phyloP scores from a whole-genome alignment of 2,329 filamentous ascomycete genomes.

The Conoideocrella luteorostrata region DNA sequence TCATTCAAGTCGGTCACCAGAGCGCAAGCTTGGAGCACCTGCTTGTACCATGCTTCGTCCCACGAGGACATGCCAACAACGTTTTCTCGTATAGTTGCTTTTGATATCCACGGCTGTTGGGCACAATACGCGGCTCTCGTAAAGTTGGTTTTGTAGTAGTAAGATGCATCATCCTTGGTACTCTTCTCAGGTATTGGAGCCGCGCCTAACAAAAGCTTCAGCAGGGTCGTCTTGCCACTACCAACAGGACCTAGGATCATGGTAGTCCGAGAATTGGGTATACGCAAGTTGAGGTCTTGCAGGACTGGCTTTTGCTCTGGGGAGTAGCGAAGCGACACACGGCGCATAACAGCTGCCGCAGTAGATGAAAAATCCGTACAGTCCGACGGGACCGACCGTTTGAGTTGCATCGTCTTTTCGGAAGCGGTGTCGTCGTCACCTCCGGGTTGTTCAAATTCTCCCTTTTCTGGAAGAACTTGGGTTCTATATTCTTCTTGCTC shows the following conservation, averaged over 20 bases:
- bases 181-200: conserved; percentile 10
- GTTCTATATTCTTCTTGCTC: conserved; percentile 12
- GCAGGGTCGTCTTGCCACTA: conserved; percentile 16
- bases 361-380: no score
- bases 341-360: no score
- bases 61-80: conserved; percentile 14
- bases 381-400: no score
- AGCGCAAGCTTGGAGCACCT: conserved; percentile 13
- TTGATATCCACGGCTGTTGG: conserved; percentile 17
- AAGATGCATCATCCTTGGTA: no score
- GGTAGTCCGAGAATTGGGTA: conserved; percentile 10
- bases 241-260: conserved; percentile 17
- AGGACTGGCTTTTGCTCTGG: conserved; percentile 6
- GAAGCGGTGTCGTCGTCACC: neutral
- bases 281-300: conserved; percentile 7
- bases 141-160: no score
- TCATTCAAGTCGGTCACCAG: conserved; percentile 13
- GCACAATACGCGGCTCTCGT: conserved; percentile 16
- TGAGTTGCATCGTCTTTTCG: neutral
- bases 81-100: conserved; percentile 17
- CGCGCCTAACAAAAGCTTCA: conserved; percentile 15
- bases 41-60: conserved; percentile 15
- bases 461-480: no score
- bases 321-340: conserved; percentile 7
- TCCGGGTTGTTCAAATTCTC: no score